These are phyloP conservation scores for Paecilomyces dactylethromorphus DNA, from an alignment of 2,329 filamentous ascomycete species.

Conservation along the genomic window DNA sequence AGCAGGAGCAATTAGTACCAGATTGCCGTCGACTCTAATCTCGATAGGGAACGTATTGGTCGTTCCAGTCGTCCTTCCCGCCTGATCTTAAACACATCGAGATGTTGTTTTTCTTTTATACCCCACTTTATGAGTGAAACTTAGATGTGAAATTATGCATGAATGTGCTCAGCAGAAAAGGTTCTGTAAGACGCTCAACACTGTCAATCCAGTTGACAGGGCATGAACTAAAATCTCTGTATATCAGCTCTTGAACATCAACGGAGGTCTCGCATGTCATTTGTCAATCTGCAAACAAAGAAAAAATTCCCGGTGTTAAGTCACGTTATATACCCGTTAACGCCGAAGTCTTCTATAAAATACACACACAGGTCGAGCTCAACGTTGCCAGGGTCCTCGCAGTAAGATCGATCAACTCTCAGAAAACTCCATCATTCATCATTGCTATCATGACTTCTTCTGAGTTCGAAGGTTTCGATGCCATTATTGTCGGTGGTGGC, in stretches of 20 bases:
- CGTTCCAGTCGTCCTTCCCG: neutral
- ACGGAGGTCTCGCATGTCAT: neutral
- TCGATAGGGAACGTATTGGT: neutral
- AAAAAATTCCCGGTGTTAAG: neutral
- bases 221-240: neutral
- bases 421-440: neutral
- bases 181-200: neutral
- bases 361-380: neutral
- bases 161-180: no score
- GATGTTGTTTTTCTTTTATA: neutral
- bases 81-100: neutral
- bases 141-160: neutral
- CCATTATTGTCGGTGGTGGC: slow-evolving; percentile 2
- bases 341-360: neutral
- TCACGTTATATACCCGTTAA: neutral
- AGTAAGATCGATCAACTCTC: no score
- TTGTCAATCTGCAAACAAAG: neutral
- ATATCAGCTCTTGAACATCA: neutral
- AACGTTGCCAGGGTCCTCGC: neutral
- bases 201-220: neutral
- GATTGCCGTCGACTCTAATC: neutral
- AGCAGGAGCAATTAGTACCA: neutral
- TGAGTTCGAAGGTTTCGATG: neutral
- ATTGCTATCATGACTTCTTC: neutral
- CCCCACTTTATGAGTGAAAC: neutral